Percentiles rank a stretch among this genome's conserved stretches.
Conservation (phyloP, 2,329 filamentous ascomycete genomes). For the Fusarium sp. region DNA sequence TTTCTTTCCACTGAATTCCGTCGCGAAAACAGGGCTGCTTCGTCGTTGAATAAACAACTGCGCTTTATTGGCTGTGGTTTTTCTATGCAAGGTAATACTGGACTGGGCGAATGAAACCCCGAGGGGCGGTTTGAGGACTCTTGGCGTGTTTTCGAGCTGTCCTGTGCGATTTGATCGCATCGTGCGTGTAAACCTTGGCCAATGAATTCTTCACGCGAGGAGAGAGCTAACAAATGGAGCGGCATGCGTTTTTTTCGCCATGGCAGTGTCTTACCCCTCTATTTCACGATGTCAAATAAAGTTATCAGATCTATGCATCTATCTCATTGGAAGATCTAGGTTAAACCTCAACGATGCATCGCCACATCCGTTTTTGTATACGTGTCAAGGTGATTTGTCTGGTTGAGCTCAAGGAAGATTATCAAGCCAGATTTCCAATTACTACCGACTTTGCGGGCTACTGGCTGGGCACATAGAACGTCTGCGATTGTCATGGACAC, state of each 20-base stretch:
- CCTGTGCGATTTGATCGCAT: not conserved
- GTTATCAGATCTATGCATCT: not conserved
- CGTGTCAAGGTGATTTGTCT: not conserved
- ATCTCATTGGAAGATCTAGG: not conserved
- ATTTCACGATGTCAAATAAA: too few relatives aligned
- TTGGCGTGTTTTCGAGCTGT: too few relatives aligned
- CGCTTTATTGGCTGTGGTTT: accelerated
- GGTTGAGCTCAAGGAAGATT: not conserved
- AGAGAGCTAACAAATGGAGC: too few relatives aligned
- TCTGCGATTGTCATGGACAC: not conserved
- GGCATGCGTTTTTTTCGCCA: not conserved
- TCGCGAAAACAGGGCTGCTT: accelerated
- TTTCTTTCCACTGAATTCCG: not conserved
- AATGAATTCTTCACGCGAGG: accelerated
- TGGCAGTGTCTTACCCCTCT: not conserved
- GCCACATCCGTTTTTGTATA: not conserved
- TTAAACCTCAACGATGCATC: accelerated
- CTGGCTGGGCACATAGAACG: accelerated
- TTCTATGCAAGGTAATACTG: accelerated
- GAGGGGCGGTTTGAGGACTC: not conserved
- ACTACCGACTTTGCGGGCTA: accelerated
- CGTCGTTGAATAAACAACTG: too few relatives aligned
- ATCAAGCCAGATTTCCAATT: not conserved
- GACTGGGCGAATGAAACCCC: too few relatives aligned
- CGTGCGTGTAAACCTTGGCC: not conserved